Conservation (phyloP, 1,284 basidiomycete species). For the Xerocomus amazonicus region DNA sequence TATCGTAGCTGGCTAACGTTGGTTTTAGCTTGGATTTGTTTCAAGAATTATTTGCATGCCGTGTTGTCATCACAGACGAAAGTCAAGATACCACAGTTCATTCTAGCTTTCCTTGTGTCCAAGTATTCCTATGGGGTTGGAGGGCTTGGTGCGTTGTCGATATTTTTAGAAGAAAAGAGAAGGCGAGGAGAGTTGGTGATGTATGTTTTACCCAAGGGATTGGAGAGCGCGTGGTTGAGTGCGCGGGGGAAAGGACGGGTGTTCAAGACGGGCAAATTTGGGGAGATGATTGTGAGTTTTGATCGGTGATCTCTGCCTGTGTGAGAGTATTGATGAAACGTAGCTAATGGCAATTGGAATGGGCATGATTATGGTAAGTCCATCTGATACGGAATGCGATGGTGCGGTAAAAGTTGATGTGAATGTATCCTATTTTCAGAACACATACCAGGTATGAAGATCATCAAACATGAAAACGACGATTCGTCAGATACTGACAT, state of each 20-base stretch:
- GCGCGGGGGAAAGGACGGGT: conserved; percentile 76
- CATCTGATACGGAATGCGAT: not conserved
- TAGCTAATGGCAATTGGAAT: conserved; percentile 71
- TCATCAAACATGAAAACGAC: not conserved
- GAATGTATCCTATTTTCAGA: conserved; percentile 29
- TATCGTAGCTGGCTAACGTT: not conserved
- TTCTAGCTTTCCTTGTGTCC: conserved; percentile 58
- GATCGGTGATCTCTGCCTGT: conserved; percentile 4
- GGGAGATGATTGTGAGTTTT: conserved; percentile 57
- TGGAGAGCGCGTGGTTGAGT: conserved; percentile 86
- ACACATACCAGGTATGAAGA: conserved; percentile 45
- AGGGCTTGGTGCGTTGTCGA: conserved; percentile 73
- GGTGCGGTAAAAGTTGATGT: conserved; percentile 7
- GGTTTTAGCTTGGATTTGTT: conserved; percentile 68
- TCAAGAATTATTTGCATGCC: conserved; percentile 59
- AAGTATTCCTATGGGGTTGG: conserved; percentile 74
- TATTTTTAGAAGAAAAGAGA: conserved; percentile 85
- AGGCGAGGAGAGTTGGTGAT: conserved; percentile 85
- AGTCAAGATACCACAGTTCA: conserved; percentile 44
- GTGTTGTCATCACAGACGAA: conserved; percentile 41
- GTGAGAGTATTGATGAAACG: conserved; percentile 10
- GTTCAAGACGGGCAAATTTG: conserved; percentile 69
- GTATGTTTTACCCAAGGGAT: conserved; percentile 91
- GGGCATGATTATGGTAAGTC: conserved; percentile 85
- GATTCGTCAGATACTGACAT: conserved; percentile 6